Evolutionary conservation across 257 asterid genomes (phyloP).

Genomic region (Fraxinus americana): DNA sequence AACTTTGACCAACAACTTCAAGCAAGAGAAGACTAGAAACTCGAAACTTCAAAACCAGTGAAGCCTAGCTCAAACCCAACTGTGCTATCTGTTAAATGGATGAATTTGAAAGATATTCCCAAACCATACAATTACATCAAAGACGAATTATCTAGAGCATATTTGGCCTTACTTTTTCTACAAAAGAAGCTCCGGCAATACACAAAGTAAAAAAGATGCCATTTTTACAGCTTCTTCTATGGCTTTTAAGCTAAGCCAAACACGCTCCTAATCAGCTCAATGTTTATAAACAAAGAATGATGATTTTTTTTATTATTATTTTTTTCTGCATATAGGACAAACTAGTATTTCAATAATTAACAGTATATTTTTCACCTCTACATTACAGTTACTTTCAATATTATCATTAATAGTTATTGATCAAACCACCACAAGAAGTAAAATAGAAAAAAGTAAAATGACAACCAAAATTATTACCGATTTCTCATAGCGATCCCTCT

Average conservation of each 20-base stretch:
- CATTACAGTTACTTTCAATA: background rate
- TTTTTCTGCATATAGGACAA: slow-evolving; percentile 7
- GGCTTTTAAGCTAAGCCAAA: background rate
- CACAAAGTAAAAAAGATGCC: no score
- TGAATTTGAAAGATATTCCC: background rate
- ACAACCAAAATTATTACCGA: slow-evolving; percentile 47
- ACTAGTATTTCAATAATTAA: background rate
- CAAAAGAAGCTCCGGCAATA: no score
- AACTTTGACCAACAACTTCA: no score
- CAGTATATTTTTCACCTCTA: background rate
- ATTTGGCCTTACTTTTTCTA: background rate
- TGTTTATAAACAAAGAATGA: slow-evolving; percentile 13
- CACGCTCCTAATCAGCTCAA: background rate
- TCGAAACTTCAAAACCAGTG: no score
- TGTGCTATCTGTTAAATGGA: background rate
- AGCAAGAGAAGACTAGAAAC: no score
- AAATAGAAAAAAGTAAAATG: background rate
- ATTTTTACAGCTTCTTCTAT: no score
- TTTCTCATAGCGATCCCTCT: slow-evolving; percentile 94
- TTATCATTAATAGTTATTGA: background rate
- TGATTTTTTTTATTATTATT: background rate
- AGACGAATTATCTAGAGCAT: background rate
- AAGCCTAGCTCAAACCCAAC: no score
- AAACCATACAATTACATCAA: background rate
- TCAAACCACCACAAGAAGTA: background rate